Evolutionary conservation across 257 asterid genomes (phyloP).

Genomic region (Scutellaria baicalensis): DNA sequence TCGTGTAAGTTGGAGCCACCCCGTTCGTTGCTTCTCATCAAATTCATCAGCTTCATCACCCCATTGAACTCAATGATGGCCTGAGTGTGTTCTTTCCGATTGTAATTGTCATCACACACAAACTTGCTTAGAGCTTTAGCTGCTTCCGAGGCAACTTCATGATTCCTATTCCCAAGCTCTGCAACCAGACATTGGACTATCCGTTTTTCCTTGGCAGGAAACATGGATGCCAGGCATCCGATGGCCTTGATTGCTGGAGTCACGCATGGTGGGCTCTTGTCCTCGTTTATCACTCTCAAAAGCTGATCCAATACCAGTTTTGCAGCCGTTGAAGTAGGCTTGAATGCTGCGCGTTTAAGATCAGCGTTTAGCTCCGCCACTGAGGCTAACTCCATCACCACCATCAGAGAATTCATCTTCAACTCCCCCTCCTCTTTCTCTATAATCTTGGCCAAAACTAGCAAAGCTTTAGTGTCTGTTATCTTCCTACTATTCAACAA

Average conservation of each 20-base stretch:
- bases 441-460: slow-evolving; percentile 42
- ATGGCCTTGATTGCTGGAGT: slow-evolving; percentile 38
- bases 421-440: slow-evolving; percentile 43
- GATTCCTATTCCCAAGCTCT: slow-evolving; percentile 20
- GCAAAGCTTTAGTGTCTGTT: slow-evolving; percentile 49
- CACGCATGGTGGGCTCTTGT: slow-evolving; percentile 9
- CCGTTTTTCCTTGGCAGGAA: slow-evolving; percentile 44
- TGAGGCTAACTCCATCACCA: slow-evolving; percentile 52
- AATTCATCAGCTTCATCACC: slow-evolving; percentile 33
- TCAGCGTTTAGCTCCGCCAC: slow-evolving; percentile 44
- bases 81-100: slow-evolving; percentile 36
- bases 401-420: slow-evolving; percentile 34
- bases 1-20: slow-evolving; percentile 22
- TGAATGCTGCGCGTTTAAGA: slow-evolving; percentile 40
- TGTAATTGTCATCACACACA: slow-evolving; percentile 39
- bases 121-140: slow-evolving; percentile 46
- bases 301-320: slow-evolving; percentile 58
- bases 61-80: slow-evolving; percentile 52
- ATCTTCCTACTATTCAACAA: slow-evolving; percentile 41
- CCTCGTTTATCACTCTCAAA: slow-evolving; percentile 41
- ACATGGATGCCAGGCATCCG: slow-evolving; percentile 51
- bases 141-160: slow-evolving; percentile 29
- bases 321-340: slow-evolving; percentile 41
- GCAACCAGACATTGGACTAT: slow-evolving; percentile 38
- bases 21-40: slow-evolving; percentile 25